A percentile compares a stretch with the other conserved stretches of the same genome.
Evolutionary conservation across 768 basidiomycete species (phyloP).

Genomic region (Mycena maculata): DNA sequence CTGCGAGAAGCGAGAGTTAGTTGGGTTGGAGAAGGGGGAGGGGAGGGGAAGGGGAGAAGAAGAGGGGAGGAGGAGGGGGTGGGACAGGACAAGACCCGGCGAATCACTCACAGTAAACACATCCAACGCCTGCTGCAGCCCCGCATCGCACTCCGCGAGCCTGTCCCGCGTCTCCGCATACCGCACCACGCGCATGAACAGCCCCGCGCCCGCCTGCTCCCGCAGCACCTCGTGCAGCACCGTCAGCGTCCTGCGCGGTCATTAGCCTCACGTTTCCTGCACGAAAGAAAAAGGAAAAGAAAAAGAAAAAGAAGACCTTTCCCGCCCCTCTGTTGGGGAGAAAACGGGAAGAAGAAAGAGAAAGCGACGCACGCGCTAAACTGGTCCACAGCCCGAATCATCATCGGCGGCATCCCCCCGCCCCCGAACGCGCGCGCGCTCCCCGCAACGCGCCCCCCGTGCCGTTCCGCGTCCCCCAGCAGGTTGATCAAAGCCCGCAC

Average conservation of each 20-base stretch:
- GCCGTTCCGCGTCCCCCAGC: constrained; percentile 9
- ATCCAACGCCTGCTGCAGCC: constrained; percentile 26
- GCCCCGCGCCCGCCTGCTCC: constrained; percentile 2
- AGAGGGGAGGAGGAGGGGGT: no score
- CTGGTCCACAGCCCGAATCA: constrained; percentile 17
- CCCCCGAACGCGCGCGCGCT: background rate
- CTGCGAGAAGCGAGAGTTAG: no score
- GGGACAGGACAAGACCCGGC: no score
- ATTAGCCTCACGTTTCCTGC: background rate
- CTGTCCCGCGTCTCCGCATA: constrained; percentile 13
- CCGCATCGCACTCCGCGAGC: constrained; percentile 4
- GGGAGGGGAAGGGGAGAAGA: no score
- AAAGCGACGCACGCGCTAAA: constrained; percentile 4
- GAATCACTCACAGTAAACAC: constrained; percentile 47
- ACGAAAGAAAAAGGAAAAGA: no score
- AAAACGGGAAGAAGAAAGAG: background rate
- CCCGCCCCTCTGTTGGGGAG: background rate
- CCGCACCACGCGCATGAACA: constrained; percentile 20
- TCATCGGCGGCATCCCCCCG: background rate
- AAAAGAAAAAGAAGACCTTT: no score
- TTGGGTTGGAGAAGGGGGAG: no score
- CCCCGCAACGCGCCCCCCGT: background rate
- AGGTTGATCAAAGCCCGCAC: constrained; percentile 32
- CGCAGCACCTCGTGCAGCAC: constrained; percentile 14
- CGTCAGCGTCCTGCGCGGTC: constrained; percentile 7